Conservation (phyloP, 106 monocot species). For the Dioscorea dumetorum region DNA sequence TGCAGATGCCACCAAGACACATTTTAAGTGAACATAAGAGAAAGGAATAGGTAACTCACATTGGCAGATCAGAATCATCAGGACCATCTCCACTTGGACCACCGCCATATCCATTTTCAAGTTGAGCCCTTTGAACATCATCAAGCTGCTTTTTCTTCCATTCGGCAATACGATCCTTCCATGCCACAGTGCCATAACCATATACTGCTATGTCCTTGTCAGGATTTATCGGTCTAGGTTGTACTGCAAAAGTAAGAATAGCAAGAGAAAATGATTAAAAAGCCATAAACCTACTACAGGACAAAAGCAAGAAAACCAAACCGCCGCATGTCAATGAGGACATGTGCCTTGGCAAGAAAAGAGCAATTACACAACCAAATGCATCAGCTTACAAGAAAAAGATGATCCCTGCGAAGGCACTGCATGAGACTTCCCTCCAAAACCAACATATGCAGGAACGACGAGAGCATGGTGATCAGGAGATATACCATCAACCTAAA, state of each 20-base stretch:
- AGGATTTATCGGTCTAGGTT: conserved; percentile 54
- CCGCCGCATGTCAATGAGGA: not conserved
- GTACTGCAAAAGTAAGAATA: conserved; percentile 21
- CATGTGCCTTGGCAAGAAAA: not conserved
- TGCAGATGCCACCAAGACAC: too few relatives aligned
- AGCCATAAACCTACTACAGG: too few relatives aligned
- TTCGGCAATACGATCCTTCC: conserved; percentile 57
- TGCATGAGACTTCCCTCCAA: conserved; percentile 5
- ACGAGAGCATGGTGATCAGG: conserved; percentile 43
- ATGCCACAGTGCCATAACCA: conserved; percentile 76
- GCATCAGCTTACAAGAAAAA: conserved; percentile 9
- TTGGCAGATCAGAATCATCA: conserved; percentile 50
- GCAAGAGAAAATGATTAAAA: not conserved
- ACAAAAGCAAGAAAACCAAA: not conserved
- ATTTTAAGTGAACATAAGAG: too few relatives aligned
- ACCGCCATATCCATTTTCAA: conserved; percentile 14
- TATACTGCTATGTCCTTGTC: conserved; percentile 57
- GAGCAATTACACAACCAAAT: not conserved
- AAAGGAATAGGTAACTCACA: conserved; percentile 21
- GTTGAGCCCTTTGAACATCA: conserved; percentile 19
- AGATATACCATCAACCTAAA: conserved; percentile 46
- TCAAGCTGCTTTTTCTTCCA: conserved; percentile 40
- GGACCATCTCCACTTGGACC: conserved; percentile 9
- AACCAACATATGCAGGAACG: conserved; percentile 18
- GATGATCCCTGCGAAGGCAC: not conserved